A percentile compares a stretch with the other conserved stretches of the same genome.
phyloP scores from a whole-genome alignment of 163 green algal species.

The Volvox carteri region DNA sequence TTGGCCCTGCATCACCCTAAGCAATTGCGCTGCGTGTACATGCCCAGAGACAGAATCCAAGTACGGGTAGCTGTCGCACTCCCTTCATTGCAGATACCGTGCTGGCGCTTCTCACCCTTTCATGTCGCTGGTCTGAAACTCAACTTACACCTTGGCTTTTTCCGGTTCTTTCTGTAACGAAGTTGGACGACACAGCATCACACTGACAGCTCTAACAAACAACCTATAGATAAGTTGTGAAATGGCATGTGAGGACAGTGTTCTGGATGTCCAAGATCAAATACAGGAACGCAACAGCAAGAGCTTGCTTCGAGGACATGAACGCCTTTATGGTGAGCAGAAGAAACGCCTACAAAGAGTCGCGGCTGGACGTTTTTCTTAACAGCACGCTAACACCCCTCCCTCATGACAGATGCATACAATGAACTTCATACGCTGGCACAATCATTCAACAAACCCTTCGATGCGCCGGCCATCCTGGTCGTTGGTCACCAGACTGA shows the following conservation, averaged over 20 bases:
- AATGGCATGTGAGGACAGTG: conserved; percentile 7
- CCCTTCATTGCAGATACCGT: conserved; percentile 2
- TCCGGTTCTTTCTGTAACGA: too few relatives aligned
- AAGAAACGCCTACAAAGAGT: too few relatives aligned
- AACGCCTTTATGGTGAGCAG: conserved; percentile 41
- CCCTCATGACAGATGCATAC: conserved; percentile 34
- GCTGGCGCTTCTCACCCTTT: background rate
- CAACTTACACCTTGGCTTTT: too few relatives aligned
- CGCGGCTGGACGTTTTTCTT: background rate
- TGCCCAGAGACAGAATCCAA: background rate
- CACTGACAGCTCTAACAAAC: too few relatives aligned
- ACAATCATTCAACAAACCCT: conserved; percentile 94
- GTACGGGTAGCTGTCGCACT: conserved; percentile 6
- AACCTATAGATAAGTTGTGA: too few relatives aligned
- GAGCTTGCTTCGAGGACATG: conserved; percentile 11
- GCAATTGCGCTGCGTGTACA: background rate
- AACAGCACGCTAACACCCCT: background rate
- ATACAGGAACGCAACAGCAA: conserved; percentile 16
- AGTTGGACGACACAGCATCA: too few relatives aligned
- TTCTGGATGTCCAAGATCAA: conserved; percentile 26
- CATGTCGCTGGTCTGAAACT: too few relatives aligned
- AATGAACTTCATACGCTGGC: conserved; percentile 48
- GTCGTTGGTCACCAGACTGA: conserved; percentile 98
- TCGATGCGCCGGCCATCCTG: conserved; percentile 94
- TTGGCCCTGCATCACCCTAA: too few relatives aligned